phyloP scores from a whole-genome alignment of 2,329 filamentous ascomycete species.

The Arthroderma sp. region DNA sequence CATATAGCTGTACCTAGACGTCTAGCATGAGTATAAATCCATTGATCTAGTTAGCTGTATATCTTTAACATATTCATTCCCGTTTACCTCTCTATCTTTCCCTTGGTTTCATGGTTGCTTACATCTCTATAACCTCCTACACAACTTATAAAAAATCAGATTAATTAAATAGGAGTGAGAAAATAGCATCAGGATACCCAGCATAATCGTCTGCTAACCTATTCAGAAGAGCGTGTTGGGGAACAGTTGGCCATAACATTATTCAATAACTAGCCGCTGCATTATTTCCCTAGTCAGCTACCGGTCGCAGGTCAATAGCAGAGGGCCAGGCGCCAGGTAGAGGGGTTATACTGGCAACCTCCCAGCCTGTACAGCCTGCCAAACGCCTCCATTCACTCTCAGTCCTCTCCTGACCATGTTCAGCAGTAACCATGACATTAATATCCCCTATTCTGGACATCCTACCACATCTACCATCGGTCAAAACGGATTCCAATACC shows the following conservation, averaged over 20 bases:
- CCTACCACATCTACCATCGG: slow-evolving; percentile 20
- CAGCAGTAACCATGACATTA: slow-evolving; percentile 32
- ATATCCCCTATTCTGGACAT: slow-evolving; percentile 32
- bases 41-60: neutral
- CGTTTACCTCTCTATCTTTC: too few species aligned
- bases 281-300: neutral
- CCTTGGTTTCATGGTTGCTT: too few species aligned
- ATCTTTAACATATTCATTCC: neutral
- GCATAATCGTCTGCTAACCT: too few species aligned
- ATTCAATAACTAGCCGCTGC: neutral
- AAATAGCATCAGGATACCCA: too few species aligned
- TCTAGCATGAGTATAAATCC: neutral
- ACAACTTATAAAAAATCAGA: too few species aligned
- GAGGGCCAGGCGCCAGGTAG: neutral
- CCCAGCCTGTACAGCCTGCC: neutral
- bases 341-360: neutral
- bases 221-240: too few species aligned
- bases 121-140: too few species aligned
- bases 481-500: slow-evolving; percentile 30
- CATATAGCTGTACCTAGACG: neutral
- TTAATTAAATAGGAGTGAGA: too few species aligned
- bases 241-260: too few species aligned
- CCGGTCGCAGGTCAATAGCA: neutral
- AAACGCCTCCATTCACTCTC: neutral
- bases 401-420: slow-evolving; percentile 24